These are phyloP conservation scores for Pythium dissotocum DNA, from an alignment of 352 stramenopile genomes.

Conservation along the genomic window DNA sequence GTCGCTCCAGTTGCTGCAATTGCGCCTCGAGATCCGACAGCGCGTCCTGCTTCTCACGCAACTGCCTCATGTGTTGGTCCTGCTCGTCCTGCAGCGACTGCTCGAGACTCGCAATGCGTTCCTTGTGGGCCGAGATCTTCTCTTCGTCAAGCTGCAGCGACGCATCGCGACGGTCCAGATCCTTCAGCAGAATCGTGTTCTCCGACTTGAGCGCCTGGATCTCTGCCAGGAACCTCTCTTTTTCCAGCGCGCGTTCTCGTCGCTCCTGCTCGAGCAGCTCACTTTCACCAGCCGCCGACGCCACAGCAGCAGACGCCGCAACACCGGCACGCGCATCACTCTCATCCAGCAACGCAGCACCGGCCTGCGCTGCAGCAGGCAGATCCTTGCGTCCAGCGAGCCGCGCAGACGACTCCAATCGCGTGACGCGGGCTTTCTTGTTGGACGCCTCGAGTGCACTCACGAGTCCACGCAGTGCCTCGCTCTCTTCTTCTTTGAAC, in stretches of 20 bases:
- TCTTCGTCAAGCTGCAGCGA: slow-evolving; percentile 68
- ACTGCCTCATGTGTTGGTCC: slow-evolving; percentile 55
- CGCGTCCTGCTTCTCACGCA: slow-evolving; percentile 75
- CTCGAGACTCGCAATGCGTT: slow-evolving; percentile 60
- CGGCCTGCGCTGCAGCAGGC: slow-evolving; percentile 27
- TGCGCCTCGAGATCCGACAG: slow-evolving; percentile 64
- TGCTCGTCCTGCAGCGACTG: slow-evolving; percentile 61
- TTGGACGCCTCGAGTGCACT: slow-evolving; percentile 74
- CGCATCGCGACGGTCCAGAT: slow-evolving; percentile 69
- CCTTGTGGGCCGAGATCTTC: slow-evolving; percentile 61
- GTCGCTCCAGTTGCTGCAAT: slow-evolving; percentile 61
- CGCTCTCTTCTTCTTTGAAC: slow-evolving; percentile 82
- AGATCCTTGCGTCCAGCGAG: slow-evolving; percentile 27
- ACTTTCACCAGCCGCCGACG: slow-evolving; percentile 16
- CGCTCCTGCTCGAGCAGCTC: slow-evolving; percentile 47
- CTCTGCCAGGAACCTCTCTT: slow-evolving; percentile 47
- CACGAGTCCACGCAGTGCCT: slow-evolving; percentile 70
- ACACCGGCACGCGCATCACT: slow-evolving; percentile 10
- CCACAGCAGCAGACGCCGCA: background rate
- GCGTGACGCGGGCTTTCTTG: slow-evolving; percentile 76
- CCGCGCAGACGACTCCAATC: slow-evolving; percentile 54
- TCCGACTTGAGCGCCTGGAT: slow-evolving; percentile 66
- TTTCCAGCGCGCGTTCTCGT: slow-evolving; percentile 40
- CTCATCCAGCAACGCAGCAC: slow-evolving; percentile 37
- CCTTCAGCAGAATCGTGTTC: slow-evolving; percentile 73